Base-by-base conservation (phyloP, 345 rosid species). In the Cardiospermum halicacabum region DNA sequence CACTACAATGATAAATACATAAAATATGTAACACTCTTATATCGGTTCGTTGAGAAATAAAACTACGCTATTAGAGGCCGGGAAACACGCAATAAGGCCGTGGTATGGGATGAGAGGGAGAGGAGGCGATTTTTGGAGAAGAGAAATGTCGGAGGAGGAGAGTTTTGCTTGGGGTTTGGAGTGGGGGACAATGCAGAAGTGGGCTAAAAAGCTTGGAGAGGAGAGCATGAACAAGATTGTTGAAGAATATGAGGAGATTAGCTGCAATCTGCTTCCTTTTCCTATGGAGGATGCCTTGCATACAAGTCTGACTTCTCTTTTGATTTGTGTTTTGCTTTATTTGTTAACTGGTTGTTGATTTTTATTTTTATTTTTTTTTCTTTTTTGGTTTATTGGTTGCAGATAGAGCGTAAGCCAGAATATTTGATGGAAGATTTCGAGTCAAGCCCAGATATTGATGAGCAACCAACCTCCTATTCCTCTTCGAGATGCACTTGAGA, bases 381-480 rank as follows among this genome's bases (percentile, higher is more conserved):
- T 5, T 34, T 30, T 16, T 28, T 16, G 32, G 26, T 66, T 63
- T 71, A 31, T 70, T 61, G 32, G 3, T 64, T 84, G 74, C 75
- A 91, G 97, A 68, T 94, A 48, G 99, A 94, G 78, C 87, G 76
- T 64, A 97, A 94, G 72, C 92, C 92, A 22, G 99, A 94, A 53
- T 94, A 85, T 39, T 36, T 81, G 60, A 84, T 94, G 95, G 92
- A 80, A 1, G 87, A 88, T 71, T 86, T 90, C 69, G 86, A 72
- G 69, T 72, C 79, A 10, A 94, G 91, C 68, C 99, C 99, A 10
- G 96, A 89, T 70, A 82, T 91, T 50, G 96, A 88, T 67, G 97
- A 91, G 76, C 82, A 82, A 57, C 95, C n/a, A n/a, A n/a, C n/a
- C 91, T 0, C 91, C 92, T 27, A 80, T 89, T 73, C 77, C 99